These are phyloP conservation scores for Umbelopsis sp. DNA, from an alignment of 371 early-diverging fungal species.

Conservation along the genomic window DNA sequence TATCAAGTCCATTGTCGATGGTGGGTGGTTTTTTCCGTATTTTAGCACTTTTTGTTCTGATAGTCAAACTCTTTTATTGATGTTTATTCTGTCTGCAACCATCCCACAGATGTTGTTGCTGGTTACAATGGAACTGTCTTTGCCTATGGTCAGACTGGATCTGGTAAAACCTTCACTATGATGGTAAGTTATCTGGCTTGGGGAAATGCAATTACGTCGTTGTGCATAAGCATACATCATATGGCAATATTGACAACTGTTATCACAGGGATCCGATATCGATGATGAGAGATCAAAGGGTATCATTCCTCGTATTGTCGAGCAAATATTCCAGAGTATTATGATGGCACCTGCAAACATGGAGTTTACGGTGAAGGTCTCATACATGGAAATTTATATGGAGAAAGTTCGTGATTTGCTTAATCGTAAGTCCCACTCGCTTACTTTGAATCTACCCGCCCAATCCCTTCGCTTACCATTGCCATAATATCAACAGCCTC, in stretches of 20 bases:
- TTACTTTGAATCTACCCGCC: not conserved
- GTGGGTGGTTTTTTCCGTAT: conserved; percentile 41
- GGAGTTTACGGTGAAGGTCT: conserved; percentile 92
- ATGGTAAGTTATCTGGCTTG: conserved; percentile 64
- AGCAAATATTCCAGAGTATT: conserved; percentile 89
- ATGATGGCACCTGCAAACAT: conserved; percentile 83
- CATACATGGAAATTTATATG: conserved; percentile 99
- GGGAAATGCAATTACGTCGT: not conserved
- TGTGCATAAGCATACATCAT: too few relatives aligned
- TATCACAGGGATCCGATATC: conserved; percentile 90
- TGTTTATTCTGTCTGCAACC: not conserved
- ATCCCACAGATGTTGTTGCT: conserved; percentile 64
- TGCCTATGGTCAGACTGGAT: conserved; percentile 98
- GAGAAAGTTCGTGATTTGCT: conserved; percentile 97
- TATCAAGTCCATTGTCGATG: conserved; percentile 89
- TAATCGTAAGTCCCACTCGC: conserved; percentile 64
- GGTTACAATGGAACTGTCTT: conserved; percentile 99
- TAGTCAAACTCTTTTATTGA: conserved; percentile 3
- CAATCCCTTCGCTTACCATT: not conserved
- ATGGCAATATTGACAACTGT: conserved; percentile 32
- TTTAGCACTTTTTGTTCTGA: conserved; percentile 11
- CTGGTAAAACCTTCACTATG: conserved; percentile 99
- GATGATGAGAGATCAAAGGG: conserved; percentile 90
- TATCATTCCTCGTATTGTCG: conserved; percentile 92
- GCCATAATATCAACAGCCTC: conserved; percentile 52